Conservation (phyloP, 352 stramenopile species). For the Pythium diclinum region DNA sequence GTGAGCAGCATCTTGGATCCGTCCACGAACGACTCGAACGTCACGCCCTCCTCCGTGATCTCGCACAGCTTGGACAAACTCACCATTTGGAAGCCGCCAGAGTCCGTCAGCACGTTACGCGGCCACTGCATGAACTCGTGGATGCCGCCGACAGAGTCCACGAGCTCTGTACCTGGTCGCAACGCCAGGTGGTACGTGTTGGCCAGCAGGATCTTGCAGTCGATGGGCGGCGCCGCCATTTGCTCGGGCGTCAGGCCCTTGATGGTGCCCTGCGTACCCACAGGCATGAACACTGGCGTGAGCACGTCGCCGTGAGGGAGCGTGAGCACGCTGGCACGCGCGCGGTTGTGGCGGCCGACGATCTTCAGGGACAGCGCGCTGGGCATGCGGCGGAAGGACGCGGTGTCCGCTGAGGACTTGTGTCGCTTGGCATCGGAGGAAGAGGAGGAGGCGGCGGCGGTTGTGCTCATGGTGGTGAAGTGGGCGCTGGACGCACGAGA, state of each 20-base stretch:
- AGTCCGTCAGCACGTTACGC: slow-evolving; percentile 95
- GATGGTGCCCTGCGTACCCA: slow-evolving; percentile 96
- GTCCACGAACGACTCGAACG: slow-evolving; percentile 88
- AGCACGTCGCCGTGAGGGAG: slow-evolving; percentile 84
- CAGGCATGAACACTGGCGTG: slow-evolving; percentile 96
- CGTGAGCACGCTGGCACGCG: slow-evolving; percentile 68
- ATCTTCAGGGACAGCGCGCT: slow-evolving; percentile 49
- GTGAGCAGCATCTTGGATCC: slow-evolving; percentile 91
- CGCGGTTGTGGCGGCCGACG: slow-evolving; percentile 44
- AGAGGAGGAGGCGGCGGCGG: too few relatives aligned
- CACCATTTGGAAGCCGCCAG: slow-evolving; percentile 98
- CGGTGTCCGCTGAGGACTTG: background rate
- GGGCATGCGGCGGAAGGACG: slow-evolving; percentile 38
- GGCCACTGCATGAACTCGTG: slow-evolving; percentile 97
- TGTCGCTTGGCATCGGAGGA: slow-evolving; percentile 9
- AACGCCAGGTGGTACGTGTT: slow-evolving; percentile 98
- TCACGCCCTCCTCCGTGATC: slow-evolving; percentile 85
- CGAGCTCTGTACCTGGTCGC: slow-evolving; percentile 87
- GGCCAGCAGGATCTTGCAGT: slow-evolving; percentile 92
- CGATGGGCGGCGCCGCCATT: slow-evolving; percentile 60
- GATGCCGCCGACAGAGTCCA: slow-evolving; percentile 87
- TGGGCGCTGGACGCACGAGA: background rate
- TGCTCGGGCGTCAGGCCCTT: slow-evolving; percentile 90
- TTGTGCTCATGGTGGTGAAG: background rate
- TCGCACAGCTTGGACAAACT: slow-evolving; percentile 93